A percentile compares a stretch with the other conserved stretches of the same genome.
Conservation (phyloP, 108 stramenopile species). For the Conticribra weissflogii region DNA sequence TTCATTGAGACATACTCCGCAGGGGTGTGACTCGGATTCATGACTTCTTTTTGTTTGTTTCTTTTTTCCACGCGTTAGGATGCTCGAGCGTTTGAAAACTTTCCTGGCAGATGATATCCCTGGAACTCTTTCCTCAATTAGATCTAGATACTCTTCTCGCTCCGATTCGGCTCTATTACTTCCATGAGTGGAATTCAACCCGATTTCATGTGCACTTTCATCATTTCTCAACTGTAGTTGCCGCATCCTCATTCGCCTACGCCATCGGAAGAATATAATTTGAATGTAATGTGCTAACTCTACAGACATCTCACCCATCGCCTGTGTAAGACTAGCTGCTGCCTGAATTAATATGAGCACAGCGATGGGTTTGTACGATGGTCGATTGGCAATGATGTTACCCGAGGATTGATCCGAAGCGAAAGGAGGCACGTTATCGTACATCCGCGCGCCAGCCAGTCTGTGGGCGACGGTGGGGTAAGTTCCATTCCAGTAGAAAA, state of each 20-base stretch:
- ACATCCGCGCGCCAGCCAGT: slow-evolving; percentile 33
- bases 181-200: too few species aligned
- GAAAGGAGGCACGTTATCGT: slow-evolving; percentile 21
- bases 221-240: slow-evolving; percentile 8
- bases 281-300: slow-evolving; percentile 38
- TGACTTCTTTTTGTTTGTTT: slow-evolving; percentile 1
- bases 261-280: slow-evolving; percentile 37
- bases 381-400: slow-evolving; percentile 46
- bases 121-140: slow-evolving; percentile 46
- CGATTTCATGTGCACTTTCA: not conserved
- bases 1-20: slow-evolving; percentile 47
- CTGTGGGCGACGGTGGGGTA: slow-evolving; percentile 46
- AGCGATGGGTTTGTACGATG: slow-evolving; percentile 45
- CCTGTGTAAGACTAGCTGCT: slow-evolving; percentile 14
- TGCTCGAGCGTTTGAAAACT: slow-evolving; percentile 4
- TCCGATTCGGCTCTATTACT: slow-evolving; percentile 25
- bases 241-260: slow-evolving; percentile 15
- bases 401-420: not conserved
- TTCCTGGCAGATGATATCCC: slow-evolving; percentile 26
- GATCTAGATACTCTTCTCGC: slow-evolving; percentile 34
- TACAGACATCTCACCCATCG: slow-evolving; percentile 34
- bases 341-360: slow-evolving; percentile 42
- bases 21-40: slow-evolving; percentile 20
- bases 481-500: slow-evolving; percentile 45
- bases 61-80: slow-evolving; percentile 1